Base-by-base conservation (phyloP, 73 alveolate genomes). In the Paramecium biaurelia region DNA sequence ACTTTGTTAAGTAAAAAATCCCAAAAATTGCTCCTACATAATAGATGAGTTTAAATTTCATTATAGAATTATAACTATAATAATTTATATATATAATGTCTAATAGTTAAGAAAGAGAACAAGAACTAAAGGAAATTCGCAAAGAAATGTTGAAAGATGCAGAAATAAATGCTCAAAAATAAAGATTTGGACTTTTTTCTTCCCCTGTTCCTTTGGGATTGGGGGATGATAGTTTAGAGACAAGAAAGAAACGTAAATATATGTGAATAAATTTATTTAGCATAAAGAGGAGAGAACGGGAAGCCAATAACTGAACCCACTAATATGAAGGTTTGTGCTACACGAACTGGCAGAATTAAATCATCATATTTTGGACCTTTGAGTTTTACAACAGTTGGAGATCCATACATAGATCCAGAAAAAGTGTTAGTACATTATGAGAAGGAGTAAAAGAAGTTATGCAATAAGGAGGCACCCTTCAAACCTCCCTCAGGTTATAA, bases 181-280 rank as follows among this genome's bases (percentile, higher is more conserved):
- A 79, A 45, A 79, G 90, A 42, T 79, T 79, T 79, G 90, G 56
- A 43, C 30, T 79, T 11, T 79, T 79, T 20, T 42, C 76, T 2
- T 79, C 90, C 4, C 90, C 90, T 24, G 90, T 79, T 24, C 90
- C 90, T 11, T 45, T 79, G 6, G 70, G 56, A 4, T 45, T 79
- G 18, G 90, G 90, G 0, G 90, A 79, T 11, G 72, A 79, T 42
- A 30, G 63, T 1, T 14, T 30, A 42, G 90, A 79, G n/a, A 28
- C 14, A 20, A 79, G 56, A 45, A 45, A 79, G 74, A 79, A 5
- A 79, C 90, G 90, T 79, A 30, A 11, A n/a, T 0, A 5, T 1
- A 14, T 18, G 10, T 14, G 56, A 30, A 43, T 79, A 45, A 23
- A 37, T 21, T 10, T 20, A 11, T 6, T 10, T 42, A 79, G 90